Conservation (phyloP, 169 alveolate species). For the Besnoitia besnoiti region DNA sequence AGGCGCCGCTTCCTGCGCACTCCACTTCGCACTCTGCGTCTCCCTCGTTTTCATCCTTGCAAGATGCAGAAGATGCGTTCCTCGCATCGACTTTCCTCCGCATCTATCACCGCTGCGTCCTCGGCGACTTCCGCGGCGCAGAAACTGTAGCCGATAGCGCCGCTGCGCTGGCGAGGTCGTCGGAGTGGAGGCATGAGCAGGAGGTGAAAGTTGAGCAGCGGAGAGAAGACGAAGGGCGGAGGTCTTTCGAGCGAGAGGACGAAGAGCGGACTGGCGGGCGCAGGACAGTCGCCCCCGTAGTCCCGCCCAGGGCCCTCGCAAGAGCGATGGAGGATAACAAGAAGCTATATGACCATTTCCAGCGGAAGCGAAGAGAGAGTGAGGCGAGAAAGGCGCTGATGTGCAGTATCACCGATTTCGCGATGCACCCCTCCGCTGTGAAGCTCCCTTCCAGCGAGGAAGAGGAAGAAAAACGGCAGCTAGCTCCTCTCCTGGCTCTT, state of each 20-base stretch:
- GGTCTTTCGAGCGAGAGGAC: not conserved
- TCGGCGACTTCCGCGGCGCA: not conserved
- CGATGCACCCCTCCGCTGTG: not conserved
- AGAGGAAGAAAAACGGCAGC: not conserved
- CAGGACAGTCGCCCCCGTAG: not conserved
- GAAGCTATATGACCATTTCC: not conserved
- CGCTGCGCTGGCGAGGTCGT: not conserved
- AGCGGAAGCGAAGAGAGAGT: not conserved
- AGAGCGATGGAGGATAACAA: not conserved
- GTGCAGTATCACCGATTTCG: not conserved
- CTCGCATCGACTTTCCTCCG: slow-evolving; percentile 9
- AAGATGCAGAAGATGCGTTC: not conserved
- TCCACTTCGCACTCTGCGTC: not conserved
- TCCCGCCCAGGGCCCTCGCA: not conserved
- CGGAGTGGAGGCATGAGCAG: not conserved
- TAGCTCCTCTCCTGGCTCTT: not conserved
- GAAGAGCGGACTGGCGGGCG: not conserved
- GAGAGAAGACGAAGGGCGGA: not conserved
- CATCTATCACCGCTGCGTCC: not conserved
- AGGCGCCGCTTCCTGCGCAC: not conserved
- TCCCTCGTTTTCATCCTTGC: not conserved
- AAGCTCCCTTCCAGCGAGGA: not conserved
- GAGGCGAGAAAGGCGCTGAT: not conserved
- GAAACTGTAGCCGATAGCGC: not conserved
- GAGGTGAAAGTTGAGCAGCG: not conserved